Conservation (phyloP, 2,329 filamentous ascomycete genomes). For the Talaromyces sp. region DNA sequence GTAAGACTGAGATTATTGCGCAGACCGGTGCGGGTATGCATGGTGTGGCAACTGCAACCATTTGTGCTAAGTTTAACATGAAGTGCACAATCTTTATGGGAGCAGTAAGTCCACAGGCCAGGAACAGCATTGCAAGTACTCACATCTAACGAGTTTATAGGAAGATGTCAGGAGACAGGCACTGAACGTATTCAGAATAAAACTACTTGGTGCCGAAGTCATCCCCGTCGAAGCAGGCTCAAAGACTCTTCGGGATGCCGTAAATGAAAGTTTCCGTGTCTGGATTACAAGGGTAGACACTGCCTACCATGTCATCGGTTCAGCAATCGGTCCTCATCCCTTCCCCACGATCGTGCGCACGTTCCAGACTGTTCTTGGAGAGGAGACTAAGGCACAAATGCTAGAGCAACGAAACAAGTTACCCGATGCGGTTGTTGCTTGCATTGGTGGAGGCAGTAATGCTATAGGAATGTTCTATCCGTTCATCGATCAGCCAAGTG, state of each 20-base stretch:
- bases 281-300: background rate
- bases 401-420: slow-evolving; percentile 23
- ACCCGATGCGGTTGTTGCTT: slow-evolving; percentile 27
- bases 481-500: slow-evolving; percentile 11
- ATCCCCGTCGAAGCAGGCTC: background rate
- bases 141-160: background rate
- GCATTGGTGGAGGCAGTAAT: slow-evolving; percentile 26
- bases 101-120: too few relatives aligned
- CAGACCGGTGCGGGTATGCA: slow-evolving; percentile 90
- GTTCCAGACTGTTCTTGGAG: slow-evolving; percentile 11
- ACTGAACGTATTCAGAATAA: background rate
- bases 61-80: slow-evolving; percentile 83
- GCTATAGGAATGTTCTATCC: slow-evolving; percentile 23
- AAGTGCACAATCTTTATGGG: slow-evolving; percentile 73
- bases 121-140: slow-evolving; percentile 19
- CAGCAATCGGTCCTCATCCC: slow-evolving; percentile 84
- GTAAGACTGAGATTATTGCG: slow-evolving; percentile 87
- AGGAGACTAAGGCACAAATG: slow-evolving; percentile 21
- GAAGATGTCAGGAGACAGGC: background rate
- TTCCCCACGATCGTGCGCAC: slow-evolving; percentile 14
- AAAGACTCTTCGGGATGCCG: background rate
- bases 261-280: background rate
- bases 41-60: slow-evolving; percentile 78
- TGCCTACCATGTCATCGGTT: slow-evolving; percentile 71
- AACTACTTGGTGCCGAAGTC: too few relatives aligned